Evolutionary conservation across 108 stramenopile species (phyloP).

Genomic region (Asterionellopsis glacialis): DNA sequence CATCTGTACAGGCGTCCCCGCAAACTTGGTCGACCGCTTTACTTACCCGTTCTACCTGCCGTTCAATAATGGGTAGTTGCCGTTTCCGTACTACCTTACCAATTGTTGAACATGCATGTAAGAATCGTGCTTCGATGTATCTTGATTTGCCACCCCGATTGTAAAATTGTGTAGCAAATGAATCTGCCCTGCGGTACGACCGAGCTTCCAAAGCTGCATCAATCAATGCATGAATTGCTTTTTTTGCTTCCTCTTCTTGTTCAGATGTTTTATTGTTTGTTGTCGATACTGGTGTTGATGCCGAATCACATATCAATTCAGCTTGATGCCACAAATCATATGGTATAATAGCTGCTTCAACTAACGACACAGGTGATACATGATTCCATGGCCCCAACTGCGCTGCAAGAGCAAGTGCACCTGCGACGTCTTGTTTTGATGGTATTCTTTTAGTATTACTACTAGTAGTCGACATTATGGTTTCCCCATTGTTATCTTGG

Average conservation of each 20-base stretch:
- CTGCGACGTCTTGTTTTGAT: not conserved
- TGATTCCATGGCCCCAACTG: conserved; percentile 47
- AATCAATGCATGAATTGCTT: conserved; percentile 44
- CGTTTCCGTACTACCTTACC: conserved; percentile 50
- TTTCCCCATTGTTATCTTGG: too few relatives aligned
- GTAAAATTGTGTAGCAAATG: conserved; percentile 55
- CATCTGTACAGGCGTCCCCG: conserved; percentile 7
- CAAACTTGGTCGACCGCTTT: conserved; percentile 33
- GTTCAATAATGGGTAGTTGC: conserved; percentile 54
- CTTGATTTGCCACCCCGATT: conserved; percentile 46
- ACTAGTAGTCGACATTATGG: too few relatives aligned
- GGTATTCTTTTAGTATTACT: too few relatives aligned
- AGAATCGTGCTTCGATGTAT: conserved; percentile 60
- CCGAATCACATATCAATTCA: conserved; percentile 51
- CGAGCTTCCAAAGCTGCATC: conserved; percentile 53
- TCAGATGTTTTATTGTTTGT: not conserved
- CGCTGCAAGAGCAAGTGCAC: conserved; percentile 43
- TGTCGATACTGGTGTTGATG: conserved; percentile 6
- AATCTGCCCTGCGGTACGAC: conserved; percentile 63
- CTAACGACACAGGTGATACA: conserved; percentile 31
- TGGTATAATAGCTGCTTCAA: conserved; percentile 33
- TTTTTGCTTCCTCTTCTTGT: conserved; percentile 17
- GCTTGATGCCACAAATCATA: conserved; percentile 58
- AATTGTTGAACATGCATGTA: conserved; percentile 73
- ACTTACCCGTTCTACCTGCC: conserved; percentile 64